Conservation (phyloP, 1,284 basidiomycete species). For the Marasmius fiardii region DNA sequence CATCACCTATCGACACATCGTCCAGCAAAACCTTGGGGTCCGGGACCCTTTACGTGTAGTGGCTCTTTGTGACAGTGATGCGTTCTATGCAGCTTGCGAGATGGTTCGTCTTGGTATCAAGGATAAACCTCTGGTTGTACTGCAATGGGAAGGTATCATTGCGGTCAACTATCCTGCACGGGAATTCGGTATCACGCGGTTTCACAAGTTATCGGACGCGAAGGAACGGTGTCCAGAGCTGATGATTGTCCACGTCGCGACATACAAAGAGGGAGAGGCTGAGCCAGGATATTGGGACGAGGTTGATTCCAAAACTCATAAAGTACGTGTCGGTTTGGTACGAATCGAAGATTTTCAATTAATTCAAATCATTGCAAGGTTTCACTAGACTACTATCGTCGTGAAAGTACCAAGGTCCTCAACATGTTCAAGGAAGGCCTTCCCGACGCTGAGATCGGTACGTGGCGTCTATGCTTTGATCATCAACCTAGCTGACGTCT, state of each 20-base stretch:
- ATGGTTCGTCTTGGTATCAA: slow-evolving; percentile 75
- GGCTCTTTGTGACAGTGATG: slow-evolving; percentile 92
- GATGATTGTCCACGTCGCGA: slow-evolving; percentile 89
- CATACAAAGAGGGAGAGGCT: slow-evolving; percentile 85
- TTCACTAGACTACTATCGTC: slow-evolving; percentile 90
- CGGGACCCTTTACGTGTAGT: slow-evolving; percentile 74
- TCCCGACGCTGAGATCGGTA: slow-evolving; percentile 69
- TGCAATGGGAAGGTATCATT: slow-evolving; percentile 90
- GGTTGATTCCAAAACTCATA: slow-evolving; percentile 87
- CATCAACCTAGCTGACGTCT: background rate
- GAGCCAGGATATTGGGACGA: slow-evolving; percentile 90
- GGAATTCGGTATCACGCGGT: slow-evolving; percentile 82
- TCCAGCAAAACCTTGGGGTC: slow-evolving; percentile 59
- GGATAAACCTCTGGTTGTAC: slow-evolving; percentile 81
- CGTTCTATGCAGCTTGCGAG: slow-evolving; percentile 91
- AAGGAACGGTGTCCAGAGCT: slow-evolving; percentile 85
- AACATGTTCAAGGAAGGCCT: slow-evolving; percentile 79
- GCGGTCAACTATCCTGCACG: slow-evolving; percentile 96
- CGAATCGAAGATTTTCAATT: slow-evolving; percentile 10
- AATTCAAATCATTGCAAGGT: slow-evolving; percentile 48
- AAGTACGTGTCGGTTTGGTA: slow-evolving; percentile 49
- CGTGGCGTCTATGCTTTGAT: slow-evolving; percentile 15
- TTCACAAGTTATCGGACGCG: slow-evolving; percentile 78
- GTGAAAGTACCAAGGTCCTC: slow-evolving; percentile 90
- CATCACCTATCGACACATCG: slow-evolving; percentile 73